Percentiles rank a stretch among this genome's conserved stretches.
phyloP scores from a whole-genome alignment of 768 basidiomycete species.

The Leccinum truebloodii region DNA sequence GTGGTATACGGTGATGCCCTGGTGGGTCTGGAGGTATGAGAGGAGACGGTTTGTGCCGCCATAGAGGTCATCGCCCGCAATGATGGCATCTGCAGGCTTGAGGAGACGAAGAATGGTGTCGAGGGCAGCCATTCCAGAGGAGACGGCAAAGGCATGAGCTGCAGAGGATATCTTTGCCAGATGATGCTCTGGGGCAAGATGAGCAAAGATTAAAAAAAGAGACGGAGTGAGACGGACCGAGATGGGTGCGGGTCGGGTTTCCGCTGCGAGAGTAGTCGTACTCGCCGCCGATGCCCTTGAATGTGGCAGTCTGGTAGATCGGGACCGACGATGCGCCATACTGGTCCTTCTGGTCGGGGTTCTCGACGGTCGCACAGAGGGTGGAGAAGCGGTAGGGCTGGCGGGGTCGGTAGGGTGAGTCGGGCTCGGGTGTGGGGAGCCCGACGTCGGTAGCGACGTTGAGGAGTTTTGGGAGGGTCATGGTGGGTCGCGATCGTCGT shows the following conservation, averaged over 20 bases:
- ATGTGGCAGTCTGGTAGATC: slow-evolving; percentile 97
- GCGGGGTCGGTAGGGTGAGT: slow-evolving; percentile 65
- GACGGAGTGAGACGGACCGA: slow-evolving; percentile 57
- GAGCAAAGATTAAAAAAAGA: not conserved
- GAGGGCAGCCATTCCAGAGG: slow-evolving; percentile 97
- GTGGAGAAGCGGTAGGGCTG: slow-evolving; percentile 90
- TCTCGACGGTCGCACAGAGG: slow-evolving; percentile 88
- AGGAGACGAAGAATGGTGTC: slow-evolving; percentile 93
- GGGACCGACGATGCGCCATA: slow-evolving; percentile 93
- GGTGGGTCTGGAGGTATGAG: slow-evolving; percentile 82
- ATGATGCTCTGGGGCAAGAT: slow-evolving; percentile 74
- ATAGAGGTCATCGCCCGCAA: slow-evolving; percentile 97
- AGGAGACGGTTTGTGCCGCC: slow-evolving; percentile 97
- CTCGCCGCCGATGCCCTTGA: slow-evolving; percentile 88
- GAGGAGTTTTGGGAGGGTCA: slow-evolving; percentile 10
- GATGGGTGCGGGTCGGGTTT: slow-evolving; percentile 93
- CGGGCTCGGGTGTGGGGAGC: slow-evolving; percentile 80
- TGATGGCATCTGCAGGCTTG: slow-evolving; percentile 93
- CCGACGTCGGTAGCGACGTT: slow-evolving; percentile 40
- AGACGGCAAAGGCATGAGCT: slow-evolving; percentile 84
- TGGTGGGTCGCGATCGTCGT: slow-evolving; percentile 9
- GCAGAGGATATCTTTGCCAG: slow-evolving; percentile 96
- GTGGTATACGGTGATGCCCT: slow-evolving; percentile 88
- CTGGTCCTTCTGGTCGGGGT: slow-evolving; percentile 91
- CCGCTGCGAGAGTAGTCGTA: slow-evolving; percentile 96